Evolutionary conservation across 2,329 filamentous ascomycete genomes (phyloP).

Genomic region (Paecilomyces niveus): DNA sequence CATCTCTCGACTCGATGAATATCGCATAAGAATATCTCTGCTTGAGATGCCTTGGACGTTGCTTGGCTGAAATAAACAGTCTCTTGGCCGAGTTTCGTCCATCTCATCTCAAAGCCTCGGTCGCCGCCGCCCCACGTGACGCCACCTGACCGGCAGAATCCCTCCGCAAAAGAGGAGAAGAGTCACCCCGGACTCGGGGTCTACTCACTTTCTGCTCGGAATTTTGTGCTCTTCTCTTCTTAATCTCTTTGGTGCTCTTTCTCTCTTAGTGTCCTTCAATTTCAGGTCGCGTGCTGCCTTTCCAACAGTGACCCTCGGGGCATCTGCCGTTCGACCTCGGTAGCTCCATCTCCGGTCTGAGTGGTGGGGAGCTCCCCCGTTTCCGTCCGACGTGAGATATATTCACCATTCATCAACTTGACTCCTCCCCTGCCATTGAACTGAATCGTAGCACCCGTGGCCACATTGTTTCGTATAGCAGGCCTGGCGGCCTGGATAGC

Average conservation of each 20-base stretch:
- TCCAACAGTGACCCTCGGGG: not conserved
- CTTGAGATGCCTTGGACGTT: not conserved
- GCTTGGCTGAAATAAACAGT: not conserved
- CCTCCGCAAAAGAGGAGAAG: not conserved
- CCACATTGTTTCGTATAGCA: not conserved
- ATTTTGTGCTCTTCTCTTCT: not conserved
- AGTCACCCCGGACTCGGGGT: not conserved
- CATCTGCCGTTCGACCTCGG: slow-evolving; percentile 7
- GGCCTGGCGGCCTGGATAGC: slow-evolving; percentile 7
- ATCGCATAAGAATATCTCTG: not conserved
- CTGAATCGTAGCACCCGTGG: not conserved
- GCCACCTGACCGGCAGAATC: not conserved
- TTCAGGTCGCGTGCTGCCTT: not conserved
- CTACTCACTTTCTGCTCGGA: not conserved
- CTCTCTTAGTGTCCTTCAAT: not conserved
- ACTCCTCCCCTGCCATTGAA: not conserved
- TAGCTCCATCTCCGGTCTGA: slow-evolving; percentile 2
- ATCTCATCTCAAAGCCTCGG: not conserved
- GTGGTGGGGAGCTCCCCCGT: slow-evolving; percentile 9
- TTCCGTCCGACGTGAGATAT: slow-evolving; percentile 8
- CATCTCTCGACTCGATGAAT: not conserved
- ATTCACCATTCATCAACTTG: not conserved
- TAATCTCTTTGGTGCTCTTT: not conserved
- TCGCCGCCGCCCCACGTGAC: not conserved
- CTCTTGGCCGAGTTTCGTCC: not conserved